These are phyloP conservation scores for Fraxinus quadrangulata DNA, from an alignment of 257 asterid species.

Conservation along the genomic window DNA sequence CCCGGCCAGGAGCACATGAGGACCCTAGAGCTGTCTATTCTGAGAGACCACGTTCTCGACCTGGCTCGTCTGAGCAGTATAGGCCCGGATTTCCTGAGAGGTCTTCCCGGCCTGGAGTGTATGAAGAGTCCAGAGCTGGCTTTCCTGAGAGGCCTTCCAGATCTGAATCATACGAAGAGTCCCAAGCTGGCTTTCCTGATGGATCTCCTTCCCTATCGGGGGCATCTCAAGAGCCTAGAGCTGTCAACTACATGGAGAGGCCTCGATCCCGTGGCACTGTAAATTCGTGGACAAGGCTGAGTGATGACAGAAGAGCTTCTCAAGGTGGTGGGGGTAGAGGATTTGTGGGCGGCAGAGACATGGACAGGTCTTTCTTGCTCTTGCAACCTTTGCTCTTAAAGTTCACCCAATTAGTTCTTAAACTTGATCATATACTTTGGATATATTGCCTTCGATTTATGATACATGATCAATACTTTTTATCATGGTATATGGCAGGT, in stretches of 20 bases:
- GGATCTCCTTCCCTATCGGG: constrained; percentile 38
- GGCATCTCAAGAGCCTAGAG: constrained; percentile 57
- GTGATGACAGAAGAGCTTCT: constrained; percentile 66
- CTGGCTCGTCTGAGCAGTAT: constrained; percentile 49
- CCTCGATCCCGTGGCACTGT: constrained; percentile 80
- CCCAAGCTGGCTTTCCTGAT: constrained; percentile 50
- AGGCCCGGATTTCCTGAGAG: constrained; percentile 50
- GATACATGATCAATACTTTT: constrained; percentile 22
- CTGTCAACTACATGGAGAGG: constrained; percentile 67
- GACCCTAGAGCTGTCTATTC: constrained; percentile 39
- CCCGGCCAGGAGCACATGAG: constrained; percentile 35
- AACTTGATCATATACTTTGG: not conserved
- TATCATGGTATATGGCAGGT: constrained; percentile 59
- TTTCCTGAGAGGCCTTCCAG: constrained; percentile 46
- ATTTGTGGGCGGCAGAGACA: constrained; percentile 67
- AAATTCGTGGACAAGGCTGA: constrained; percentile 60
- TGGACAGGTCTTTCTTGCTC: constrained; percentile 57
- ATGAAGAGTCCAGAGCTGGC: constrained; percentile 64
- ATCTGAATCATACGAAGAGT: constrained; percentile 60
- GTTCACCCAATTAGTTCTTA: not conserved
- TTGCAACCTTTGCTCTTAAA: not conserved
- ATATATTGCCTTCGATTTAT: not conserved
- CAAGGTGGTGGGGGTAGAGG: constrained; percentile 90
- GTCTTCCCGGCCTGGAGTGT: constrained; percentile 58
- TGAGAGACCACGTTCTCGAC: constrained; percentile 49